phyloP scores from a whole-genome alignment of 768 basidiomycete genomes.

The Postia placenta region DNA sequence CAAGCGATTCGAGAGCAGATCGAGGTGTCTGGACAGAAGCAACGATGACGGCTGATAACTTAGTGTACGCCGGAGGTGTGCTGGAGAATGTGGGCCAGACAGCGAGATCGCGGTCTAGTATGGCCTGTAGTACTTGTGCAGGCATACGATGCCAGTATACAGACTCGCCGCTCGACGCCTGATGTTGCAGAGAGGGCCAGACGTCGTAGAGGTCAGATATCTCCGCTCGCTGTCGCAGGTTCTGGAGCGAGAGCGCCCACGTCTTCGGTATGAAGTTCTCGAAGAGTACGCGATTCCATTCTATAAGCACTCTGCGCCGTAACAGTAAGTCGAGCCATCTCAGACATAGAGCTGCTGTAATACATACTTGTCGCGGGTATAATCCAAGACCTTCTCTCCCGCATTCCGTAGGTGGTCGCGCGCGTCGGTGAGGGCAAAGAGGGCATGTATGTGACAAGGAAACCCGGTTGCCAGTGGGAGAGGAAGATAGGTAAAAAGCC shows the following conservation, averaged over 20 bases:
- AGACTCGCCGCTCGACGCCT: conserved; percentile 29
- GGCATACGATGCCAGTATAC: conserved; percentile 33
- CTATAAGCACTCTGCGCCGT: conserved; percentile 32
- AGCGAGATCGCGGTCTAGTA: conserved; percentile 6
- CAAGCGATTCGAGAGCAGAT: neutral
- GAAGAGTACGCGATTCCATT: conserved; percentile 45
- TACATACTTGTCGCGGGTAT: conserved; percentile 37
- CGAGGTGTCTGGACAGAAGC: neutral
- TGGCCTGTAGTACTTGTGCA: conserved; percentile 18
- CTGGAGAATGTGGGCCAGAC: conserved; percentile 31
- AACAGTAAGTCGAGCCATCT: neutral
- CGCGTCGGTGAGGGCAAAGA: conserved; percentile 40
- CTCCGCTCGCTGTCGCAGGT: conserved; percentile 20
- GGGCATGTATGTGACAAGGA: conserved; percentile 38
- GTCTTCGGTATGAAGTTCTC: conserved; percentile 37
- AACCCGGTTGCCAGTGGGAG: conserved; percentile 41
- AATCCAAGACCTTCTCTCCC: conserved; percentile 32
- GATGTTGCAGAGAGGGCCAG: conserved; percentile 33
- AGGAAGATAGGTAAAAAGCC: conserved; percentile 44
- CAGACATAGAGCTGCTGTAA: neutral
- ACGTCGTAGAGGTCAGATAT: conserved; percentile 27
- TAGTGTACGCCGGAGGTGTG: neutral
- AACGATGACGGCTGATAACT: neutral
- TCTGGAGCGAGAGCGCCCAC: conserved; percentile 32
- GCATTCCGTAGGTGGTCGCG: conserved; percentile 40